These are phyloP conservation scores for Fusarium euwallaceae DNA, from an alignment of 2,329 filamentous ascomycete species.

Conservation along the genomic window DNA sequence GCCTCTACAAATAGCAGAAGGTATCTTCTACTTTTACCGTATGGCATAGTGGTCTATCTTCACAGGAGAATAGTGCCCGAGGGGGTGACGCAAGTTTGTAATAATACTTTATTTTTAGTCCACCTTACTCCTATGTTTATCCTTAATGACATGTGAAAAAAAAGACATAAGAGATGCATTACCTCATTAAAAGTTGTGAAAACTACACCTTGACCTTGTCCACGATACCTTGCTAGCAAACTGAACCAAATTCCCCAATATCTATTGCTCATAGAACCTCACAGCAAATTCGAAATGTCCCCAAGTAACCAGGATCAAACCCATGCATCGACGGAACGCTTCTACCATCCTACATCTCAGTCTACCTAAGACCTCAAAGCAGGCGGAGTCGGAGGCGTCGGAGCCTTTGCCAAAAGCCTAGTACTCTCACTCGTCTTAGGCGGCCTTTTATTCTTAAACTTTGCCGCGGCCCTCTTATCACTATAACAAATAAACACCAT, in stretches of 20 bases:
- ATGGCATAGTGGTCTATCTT: too few species aligned
- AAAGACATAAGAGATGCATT: neutral
- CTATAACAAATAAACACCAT: neutral
- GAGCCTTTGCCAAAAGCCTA: neutral
- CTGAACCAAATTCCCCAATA: neutral
- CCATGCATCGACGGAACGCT: neutral
- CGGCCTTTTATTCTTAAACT: neutral
- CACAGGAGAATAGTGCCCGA: too few species aligned
- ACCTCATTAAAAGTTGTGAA: neutral
- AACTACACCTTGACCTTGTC: neutral
- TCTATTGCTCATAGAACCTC: neutral
- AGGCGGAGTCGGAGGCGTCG: neutral
- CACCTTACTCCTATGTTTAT: neutral
- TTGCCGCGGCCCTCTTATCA: neutral
- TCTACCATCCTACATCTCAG: neutral
- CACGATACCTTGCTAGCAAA: neutral
- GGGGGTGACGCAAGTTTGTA: neutral
- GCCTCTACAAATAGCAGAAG: too few species aligned
- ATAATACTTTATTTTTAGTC: neutral
- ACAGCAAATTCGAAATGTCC: neutral
- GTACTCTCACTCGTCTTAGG: conserved; percentile 1
- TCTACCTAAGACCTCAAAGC: neutral
- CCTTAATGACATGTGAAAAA: neutral
- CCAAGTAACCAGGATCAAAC: neutral
- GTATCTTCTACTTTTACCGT: too few species aligned